These are phyloP conservation scores for Mortierella claussenii DNA, from an alignment of 192 early-diverging fungal genomes.

Conservation along the genomic window DNA sequence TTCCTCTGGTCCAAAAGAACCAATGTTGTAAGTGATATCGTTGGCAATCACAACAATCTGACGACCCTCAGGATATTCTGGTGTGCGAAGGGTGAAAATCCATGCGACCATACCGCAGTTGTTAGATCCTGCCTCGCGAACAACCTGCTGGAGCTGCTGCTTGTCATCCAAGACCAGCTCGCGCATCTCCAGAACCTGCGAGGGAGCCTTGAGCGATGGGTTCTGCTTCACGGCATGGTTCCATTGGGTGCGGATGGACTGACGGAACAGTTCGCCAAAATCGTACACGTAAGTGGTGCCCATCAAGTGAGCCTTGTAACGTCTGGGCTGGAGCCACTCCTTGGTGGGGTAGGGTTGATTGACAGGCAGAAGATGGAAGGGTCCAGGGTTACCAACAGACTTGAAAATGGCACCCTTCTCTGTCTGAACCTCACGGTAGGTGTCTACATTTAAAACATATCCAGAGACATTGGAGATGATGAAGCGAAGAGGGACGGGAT, in stretches of 20 bases:
- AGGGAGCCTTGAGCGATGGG: constrained; percentile 62
- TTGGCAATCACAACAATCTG: constrained; percentile 95
- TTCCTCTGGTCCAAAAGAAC: constrained; percentile 95
- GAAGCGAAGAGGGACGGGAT: constrained; percentile 85
- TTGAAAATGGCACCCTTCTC: constrained; percentile 87
- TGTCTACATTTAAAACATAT: constrained; percentile 90
- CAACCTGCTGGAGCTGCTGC: constrained; percentile 76
- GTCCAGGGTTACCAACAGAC: constrained; percentile 82
- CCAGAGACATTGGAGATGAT: constrained; percentile 92
- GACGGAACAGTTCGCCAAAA: constrained; percentile 96
- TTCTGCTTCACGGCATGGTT: constrained; percentile 59
- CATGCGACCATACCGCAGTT: constrained; percentile 97
- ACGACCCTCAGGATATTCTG: constrained; percentile 91
- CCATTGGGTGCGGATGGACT: constrained; percentile 88
- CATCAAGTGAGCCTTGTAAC: constrained; percentile 98
- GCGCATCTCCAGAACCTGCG: constrained; percentile 74
- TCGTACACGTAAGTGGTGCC: constrained; percentile 99
- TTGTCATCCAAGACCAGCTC: constrained; percentile 92
- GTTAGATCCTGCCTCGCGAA: constrained; percentile 89
- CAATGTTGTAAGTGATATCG: constrained; percentile 97
- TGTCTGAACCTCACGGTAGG: constrained; percentile 91
- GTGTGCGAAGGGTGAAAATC: constrained; percentile 89
- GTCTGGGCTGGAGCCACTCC: constrained; percentile 95
- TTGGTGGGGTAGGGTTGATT: constrained; percentile 90
- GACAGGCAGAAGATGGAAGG: constrained; percentile 85